Percentiles rank a stretch among this genome's conserved stretches.
phyloP scores from a whole-genome alignment of 2,329 filamentous ascomycete species.

The Aspergillus puulaauensis region DNA sequence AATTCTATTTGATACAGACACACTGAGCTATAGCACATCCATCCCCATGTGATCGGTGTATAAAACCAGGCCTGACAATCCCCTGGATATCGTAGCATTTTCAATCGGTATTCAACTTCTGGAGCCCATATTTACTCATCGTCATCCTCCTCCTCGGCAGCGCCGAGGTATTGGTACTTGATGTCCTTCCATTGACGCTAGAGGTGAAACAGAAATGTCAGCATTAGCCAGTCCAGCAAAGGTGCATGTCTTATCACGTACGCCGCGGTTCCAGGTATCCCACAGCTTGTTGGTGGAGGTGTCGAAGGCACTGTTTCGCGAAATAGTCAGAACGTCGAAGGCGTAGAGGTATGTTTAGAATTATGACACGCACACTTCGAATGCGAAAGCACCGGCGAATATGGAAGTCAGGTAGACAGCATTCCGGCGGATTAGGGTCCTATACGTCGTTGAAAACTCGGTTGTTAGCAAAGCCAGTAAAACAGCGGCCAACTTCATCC shows the following conservation, averaged over 20 bases:
- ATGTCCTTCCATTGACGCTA: slow-evolving; percentile 99
- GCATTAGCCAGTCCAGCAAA: slow-evolving; percentile 2
- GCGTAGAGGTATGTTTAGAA: neutral
- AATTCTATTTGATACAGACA: slow-evolving; percentile 27
- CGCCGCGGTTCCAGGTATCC: slow-evolving; percentile 88
- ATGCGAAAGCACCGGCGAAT: slow-evolving; percentile 83
- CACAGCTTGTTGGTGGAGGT: slow-evolving; percentile 78
- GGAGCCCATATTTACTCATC: slow-evolving; percentile 32
- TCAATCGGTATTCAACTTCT: slow-evolving; percentile 14
- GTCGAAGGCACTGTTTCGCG: slow-evolving; percentile 71
- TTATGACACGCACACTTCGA: slow-evolving; percentile 75
- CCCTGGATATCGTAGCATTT: slow-evolving; percentile 14
- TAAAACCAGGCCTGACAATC: slow-evolving; percentile 10
- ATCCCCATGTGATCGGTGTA: slow-evolving; percentile 12
- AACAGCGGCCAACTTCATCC: slow-evolving; percentile 9
- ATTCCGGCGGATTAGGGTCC: slow-evolving; percentile 83
- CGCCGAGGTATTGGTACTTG: slow-evolving; percentile 79
- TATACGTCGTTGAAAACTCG: slow-evolving; percentile 39
- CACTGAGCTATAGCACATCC: slow-evolving; percentile 15
- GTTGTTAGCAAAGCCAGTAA: slow-evolving; percentile 18
- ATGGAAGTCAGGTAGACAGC: slow-evolving; percentile 81
- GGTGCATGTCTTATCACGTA: slow-evolving; percentile 54
- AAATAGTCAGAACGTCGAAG: slow-evolving; percentile 18
- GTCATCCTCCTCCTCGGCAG: slow-evolving; percentile 62
- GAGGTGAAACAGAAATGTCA: slow-evolving; percentile 15